phyloP scores from a whole-genome alignment of 2,329 filamentous ascomycete species.

The Teratosphaeria destructans region DNA sequence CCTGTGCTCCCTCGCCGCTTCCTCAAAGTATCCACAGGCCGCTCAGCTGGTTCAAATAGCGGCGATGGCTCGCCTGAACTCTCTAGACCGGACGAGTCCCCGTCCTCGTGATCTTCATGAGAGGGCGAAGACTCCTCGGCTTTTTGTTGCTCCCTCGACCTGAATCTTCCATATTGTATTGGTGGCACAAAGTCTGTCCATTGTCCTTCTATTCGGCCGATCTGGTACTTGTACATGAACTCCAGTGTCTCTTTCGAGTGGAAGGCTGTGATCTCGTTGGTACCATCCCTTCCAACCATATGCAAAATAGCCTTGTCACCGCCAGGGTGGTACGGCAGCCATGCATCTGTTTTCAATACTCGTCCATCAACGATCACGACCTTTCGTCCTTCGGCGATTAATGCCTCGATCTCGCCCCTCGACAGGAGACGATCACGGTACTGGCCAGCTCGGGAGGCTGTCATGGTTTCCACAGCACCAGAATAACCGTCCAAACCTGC shows the following conservation, averaged over 20 bases:
- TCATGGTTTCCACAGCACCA: not conserved
- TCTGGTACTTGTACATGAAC: conserved; percentile 71
- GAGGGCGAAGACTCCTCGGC: conserved; percentile 17
- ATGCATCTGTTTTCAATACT: conserved; percentile 80
- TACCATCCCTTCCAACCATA: conserved; percentile 64
- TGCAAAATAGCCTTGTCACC: conserved; percentile 85
- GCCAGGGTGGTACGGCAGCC: conserved; percentile 82
- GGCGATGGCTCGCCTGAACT: conserved; percentile 47
- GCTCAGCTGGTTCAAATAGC: conserved; percentile 46
- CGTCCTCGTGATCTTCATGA: conserved; percentile 16
- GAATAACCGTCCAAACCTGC: not conserved
- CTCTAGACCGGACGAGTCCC: conserved; percentile 39
- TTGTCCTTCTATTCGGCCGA: conserved; percentile 67
- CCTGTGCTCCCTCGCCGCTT: conserved; percentile 28
- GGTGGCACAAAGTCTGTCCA: conserved; percentile 88
- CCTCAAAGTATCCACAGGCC: conserved; percentile 21
- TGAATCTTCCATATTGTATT: conserved; percentile 78
- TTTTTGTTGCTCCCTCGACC: conserved; percentile 36
- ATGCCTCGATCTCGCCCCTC: conserved; percentile 50
- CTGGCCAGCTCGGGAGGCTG: not conserved
- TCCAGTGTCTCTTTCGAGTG: conserved; percentile 69
- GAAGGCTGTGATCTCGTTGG: conserved; percentile 89
- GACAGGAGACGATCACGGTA: conserved; percentile 15
- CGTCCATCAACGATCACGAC: conserved; percentile 72
- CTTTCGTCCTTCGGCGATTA: conserved; percentile 71